Evolutionary conservation across 495 filamentous ascomycete species (phyloP).

Genomic region (Talaromyces ruber): DNA sequence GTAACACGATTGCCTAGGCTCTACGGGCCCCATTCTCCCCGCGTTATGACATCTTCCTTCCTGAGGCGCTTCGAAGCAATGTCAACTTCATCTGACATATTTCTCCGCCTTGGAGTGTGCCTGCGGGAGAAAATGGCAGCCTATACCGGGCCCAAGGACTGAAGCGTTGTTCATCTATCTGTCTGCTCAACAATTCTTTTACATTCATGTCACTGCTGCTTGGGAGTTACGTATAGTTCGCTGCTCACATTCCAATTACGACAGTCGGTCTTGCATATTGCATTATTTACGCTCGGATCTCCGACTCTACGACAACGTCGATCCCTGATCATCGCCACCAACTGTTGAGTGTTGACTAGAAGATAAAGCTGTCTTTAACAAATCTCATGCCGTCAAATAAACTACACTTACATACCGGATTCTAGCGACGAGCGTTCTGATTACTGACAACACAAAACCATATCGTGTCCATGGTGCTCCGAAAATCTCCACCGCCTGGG

Average conservation of each 20-base stretch:
- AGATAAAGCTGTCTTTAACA: neutral
- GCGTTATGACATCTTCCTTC: constrained; percentile 3
- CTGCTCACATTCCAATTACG: neutral
- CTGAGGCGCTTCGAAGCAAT: neutral
- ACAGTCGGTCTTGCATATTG: neutral
- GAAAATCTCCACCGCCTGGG: constrained; percentile 36
- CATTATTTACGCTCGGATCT: neutral
- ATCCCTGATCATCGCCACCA: neutral
- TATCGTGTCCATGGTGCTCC: constrained; percentile 32
- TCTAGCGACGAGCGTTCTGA: neutral
- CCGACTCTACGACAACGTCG: neutral
- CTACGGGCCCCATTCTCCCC: neutral
- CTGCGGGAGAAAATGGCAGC: neutral
- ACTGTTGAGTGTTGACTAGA: neutral
- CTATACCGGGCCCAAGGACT: neutral
- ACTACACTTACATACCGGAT: neutral
- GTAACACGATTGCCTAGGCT: constrained; percentile 2
- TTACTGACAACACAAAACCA: neutral
- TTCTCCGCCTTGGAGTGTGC: neutral
- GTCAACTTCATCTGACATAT: neutral
- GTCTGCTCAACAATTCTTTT: neutral
- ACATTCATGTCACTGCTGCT: neutral
- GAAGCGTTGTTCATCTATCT: neutral
- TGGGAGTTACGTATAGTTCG: neutral
- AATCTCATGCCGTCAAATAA: neutral